Evolutionary conservation across 129 eudicot genomes (phyloP).

Genomic region (Smallanthus sonchifolius): DNA sequence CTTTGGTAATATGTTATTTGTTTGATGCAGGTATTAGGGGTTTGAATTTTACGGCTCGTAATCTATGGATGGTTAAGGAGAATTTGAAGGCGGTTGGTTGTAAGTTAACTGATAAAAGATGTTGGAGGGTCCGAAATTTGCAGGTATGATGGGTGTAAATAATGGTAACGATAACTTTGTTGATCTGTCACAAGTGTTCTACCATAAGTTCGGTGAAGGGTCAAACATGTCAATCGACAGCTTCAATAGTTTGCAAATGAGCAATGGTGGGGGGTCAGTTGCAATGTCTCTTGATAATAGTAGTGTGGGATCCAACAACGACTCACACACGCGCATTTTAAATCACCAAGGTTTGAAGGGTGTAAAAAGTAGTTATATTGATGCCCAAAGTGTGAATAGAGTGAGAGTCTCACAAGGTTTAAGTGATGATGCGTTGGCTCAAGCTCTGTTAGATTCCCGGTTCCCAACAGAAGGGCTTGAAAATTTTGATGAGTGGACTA

Average conservation of each 20-base stretch:
- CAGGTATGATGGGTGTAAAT: slow-evolving; percentile 66
- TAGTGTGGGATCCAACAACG: slow-evolving; percentile 83
- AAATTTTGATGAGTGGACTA: slow-evolving; percentile 86
- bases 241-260: slow-evolving; percentile 66
- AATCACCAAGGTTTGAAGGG: slow-evolving; percentile 48
- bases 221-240: slow-evolving; percentile 86
- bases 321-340: slow-evolving; percentile 68
- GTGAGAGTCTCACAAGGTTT: slow-evolving; percentile 64
- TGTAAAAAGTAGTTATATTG: slow-evolving; percentile 48
- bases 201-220: slow-evolving; percentile 71
- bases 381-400: slow-evolving; percentile 65
- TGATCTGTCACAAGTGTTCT: slow-evolving; percentile 60
- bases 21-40: slow-evolving; percentile 17
- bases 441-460: slow-evolving; percentile 66
- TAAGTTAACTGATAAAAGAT: slow-evolving; percentile 29
- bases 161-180: slow-evolving; percentile 54
- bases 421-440: slow-evolving; percentile 76
- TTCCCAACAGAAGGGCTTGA: slow-evolving; percentile 68
- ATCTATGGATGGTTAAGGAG: slow-evolving; percentile 35
- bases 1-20: background rate
- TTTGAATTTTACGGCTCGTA: slow-evolving; percentile 3
- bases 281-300: slow-evolving; percentile 90
- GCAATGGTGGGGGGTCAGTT: slow-evolving; percentile 84
- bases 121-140: slow-evolving; percentile 75
- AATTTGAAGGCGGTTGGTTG: slow-evolving; percentile 7